Base-by-base conservation (phyloP, 2,329 filamentous ascomycete species). In the Falciphora oryzae region DNA sequence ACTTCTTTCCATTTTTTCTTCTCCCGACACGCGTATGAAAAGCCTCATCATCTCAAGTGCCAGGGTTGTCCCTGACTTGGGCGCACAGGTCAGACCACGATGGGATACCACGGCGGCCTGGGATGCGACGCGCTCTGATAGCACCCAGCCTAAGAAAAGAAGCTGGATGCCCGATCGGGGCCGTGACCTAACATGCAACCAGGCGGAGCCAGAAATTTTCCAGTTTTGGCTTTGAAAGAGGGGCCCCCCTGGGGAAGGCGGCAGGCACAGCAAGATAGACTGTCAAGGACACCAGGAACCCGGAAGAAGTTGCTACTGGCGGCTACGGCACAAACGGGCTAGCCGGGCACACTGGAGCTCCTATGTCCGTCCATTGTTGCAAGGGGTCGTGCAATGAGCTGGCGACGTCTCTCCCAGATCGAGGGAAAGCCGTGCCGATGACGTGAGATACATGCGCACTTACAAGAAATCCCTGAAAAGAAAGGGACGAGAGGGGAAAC, bases 91-190 rank as follows among this genome's bases (percentile, higher is more conserved):
- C 10, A 53, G 44, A 53, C 44, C 44, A 53, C 22, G 44, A 53
- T 53, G 22, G 22, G 44, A 53, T 53, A 53, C 44, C 44, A 53
- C 44, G 22, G 31, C 58, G 58, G 58, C 58, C 22, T 60, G 31
- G 58, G 10, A 60, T 60, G 58, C 31, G 38, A 60, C 58, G 38
- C 58, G 58, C 58, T 60, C 22, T 60, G 58, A 31, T 22, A 27
- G 58, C 31, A 14, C 18, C 58, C 11, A n/a, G 11, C 28, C 28
- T 7, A 60, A 59, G 28, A 57, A 25, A 57, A 57, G 56, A 57
- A 57, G 29, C 16, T 18, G 14, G 57, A 58, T 28, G 44, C 22
- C 44, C 22, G n/a, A 53, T 53, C 44, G 44, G 44, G 44, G 44
- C 22, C n/a, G 22, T 25, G 44, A 11, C 22, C 44, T n/a, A 11